A percentile compares a stretch with the other conserved stretches of the same genome.
These are phyloP conservation scores for Pythium coloratum DNA, from an alignment of 352 stramenopile genomes.

Conservation along the genomic window DNA sequence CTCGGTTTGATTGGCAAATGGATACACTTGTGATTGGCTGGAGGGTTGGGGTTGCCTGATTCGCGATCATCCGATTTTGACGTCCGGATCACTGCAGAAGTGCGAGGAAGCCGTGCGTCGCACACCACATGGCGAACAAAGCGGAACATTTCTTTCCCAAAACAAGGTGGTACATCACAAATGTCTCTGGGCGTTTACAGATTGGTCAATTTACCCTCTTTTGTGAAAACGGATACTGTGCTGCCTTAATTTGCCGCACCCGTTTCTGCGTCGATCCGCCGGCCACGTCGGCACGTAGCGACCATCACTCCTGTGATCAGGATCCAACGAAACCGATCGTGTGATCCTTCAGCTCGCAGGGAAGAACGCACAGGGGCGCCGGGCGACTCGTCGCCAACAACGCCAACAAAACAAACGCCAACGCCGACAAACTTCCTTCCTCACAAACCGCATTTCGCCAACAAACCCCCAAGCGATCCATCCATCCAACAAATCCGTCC, in stretches of 20 bases:
- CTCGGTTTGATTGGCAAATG: background rate
- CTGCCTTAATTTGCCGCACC: background rate
- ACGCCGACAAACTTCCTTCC: background rate
- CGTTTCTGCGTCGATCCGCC: background rate
- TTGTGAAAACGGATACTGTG: background rate
- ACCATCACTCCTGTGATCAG: slow-evolving; percentile 4
- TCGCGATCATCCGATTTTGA: background rate
- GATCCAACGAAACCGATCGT: slow-evolving; percentile 4
- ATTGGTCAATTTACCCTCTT: background rate
- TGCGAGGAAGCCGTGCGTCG: slow-evolving; percentile 1
- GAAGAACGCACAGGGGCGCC: background rate
- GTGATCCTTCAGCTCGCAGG: background rate
- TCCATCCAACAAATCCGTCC: background rate
- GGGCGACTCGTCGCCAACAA: background rate
- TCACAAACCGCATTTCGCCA: slow-evolving; percentile 5
- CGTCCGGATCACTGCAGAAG: background rate
- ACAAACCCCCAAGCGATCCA: background rate
- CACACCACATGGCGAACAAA: background rate
- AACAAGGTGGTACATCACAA: background rate
- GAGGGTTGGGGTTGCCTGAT: background rate
- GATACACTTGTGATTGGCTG: slow-evolving; percentile 1
- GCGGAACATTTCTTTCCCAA: slow-evolving; percentile 1
- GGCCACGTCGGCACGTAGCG: background rate
- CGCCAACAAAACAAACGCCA: background rate
- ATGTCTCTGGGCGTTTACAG: background rate